phyloP scores from a whole-genome alignment of 2,329 filamentous ascomycete genomes.

The Graphium sp. region DNA sequence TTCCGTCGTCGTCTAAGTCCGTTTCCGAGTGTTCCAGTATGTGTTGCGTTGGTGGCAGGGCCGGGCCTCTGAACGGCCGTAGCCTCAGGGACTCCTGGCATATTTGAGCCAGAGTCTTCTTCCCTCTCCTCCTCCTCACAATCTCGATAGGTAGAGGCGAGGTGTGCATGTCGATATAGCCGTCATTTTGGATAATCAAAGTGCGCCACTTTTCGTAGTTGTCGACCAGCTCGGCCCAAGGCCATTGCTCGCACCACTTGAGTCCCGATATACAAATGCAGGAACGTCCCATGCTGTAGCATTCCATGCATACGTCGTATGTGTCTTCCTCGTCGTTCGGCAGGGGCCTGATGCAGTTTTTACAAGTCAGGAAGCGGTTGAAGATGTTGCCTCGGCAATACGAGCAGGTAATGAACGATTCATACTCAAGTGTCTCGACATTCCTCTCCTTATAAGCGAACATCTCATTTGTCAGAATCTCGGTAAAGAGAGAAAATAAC shows the following conservation, averaged over 20 bases:
- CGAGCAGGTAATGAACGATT: constrained; percentile 85
- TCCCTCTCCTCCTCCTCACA: constrained; percentile 47
- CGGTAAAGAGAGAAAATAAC: constrained; percentile 62
- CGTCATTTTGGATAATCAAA: constrained; percentile 59
- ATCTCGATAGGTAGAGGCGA: constrained; percentile 57
- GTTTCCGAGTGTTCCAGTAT: too few relatives aligned
- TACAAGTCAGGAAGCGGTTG: constrained; percentile 90
- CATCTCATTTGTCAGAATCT: constrained; percentile 71
- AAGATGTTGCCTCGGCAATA: constrained; percentile 96
- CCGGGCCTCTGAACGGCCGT: constrained; percentile 71
- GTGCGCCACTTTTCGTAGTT: constrained; percentile 74
- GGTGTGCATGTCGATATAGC: constrained; percentile 43
- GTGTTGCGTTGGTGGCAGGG: constrained; percentile 38
- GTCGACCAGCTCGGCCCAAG: constrained; percentile 59
- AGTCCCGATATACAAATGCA: constrained; percentile 77
- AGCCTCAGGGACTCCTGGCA: constrained; percentile 74
- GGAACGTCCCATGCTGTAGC: constrained; percentile 91
- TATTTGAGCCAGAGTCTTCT: constrained; percentile 77
- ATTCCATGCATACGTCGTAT: constrained; percentile 97
- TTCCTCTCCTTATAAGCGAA: constrained; percentile 58
- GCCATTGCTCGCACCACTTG: constrained; percentile 85
- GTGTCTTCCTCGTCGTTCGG: constrained; percentile 58
- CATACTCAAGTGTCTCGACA: constrained; percentile 63
- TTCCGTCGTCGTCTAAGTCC: constrained; percentile 46
- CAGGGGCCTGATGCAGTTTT: constrained; percentile 56